Base-by-base conservation (phyloP, 1,284 basidiomycete species). In the Ceratobasidium sp. region DNA sequence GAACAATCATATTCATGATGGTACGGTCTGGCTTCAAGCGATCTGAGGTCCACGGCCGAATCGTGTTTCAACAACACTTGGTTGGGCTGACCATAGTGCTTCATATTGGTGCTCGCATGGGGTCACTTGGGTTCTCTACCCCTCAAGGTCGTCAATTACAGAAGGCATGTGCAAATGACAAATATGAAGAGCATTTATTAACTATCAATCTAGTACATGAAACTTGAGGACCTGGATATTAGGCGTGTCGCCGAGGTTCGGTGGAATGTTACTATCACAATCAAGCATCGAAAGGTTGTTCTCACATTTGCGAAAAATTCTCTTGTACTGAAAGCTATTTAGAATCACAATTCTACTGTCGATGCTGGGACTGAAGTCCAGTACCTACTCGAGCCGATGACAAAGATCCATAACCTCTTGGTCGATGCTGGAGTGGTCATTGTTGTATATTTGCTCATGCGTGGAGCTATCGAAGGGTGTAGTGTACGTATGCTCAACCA, bases 391-490 rank as follows among this genome's bases (percentile, higher is more conserved):
- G 56, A 59, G 31, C 56, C 56, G 2, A 31, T 59, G 9, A 59
- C 56, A 27, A 59, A 59, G 37, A 16, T 59, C 56, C 56, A 59
- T 24, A 59, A 59, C 22, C 27, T 59, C 6, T 59, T 8, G 56
- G 34, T 59, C n/a, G 56, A 59, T 22, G 2, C 19, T 8, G 31
- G 31, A 3, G 14, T 41, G 34, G 29, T 37, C 8, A 5, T 59
- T 16, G 56, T 59, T 24, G 13, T n/a, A 16, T 59, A 5, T 39
- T 41, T 59, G n/a, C 22, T 29, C 56, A 59, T 59, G 56, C 56
- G 56, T 8, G 34, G 27, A 2, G 56, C 56, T 2, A 13, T 59
- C 2, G 6, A 34, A 41, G 56, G 56, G 13, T 34, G 27, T 6
- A 31, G 37, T 6, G 56, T 59, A 19, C 8, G 56, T 39, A 19